Conservation (phyloP, 352 stramenopile species). For the Globisporangium carolinianum region DNA sequence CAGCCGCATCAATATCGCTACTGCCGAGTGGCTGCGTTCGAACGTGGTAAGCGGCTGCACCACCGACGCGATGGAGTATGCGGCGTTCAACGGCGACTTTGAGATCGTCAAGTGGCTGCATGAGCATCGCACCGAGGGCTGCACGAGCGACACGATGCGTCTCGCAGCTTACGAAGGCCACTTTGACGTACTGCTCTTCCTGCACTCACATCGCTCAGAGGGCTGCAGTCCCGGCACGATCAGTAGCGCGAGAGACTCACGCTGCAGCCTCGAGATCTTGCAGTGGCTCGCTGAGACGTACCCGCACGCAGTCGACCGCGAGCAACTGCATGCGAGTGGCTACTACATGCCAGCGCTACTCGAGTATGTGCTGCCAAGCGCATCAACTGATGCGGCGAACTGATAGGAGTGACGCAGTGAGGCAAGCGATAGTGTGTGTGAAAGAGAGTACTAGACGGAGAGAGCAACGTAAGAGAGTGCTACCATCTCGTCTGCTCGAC, state of each 20-base stretch:
- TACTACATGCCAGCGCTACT: neutral
- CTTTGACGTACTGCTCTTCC: neutral
- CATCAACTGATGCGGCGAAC: neutral
- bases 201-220: neutral
- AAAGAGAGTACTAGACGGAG: no score
- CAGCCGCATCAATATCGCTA: no score
- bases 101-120: neutral
- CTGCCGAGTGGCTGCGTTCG: no score
- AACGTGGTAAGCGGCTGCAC: no score
- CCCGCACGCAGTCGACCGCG: neutral
- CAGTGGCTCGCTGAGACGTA: neutral
- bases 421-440: no score
- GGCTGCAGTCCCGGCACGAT: neutral
- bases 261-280: neutral
- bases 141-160: conserved; percentile 12
- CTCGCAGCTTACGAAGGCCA: conserved; percentile 17
- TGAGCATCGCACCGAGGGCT: neutral
- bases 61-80: neutral
- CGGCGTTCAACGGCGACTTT: neutral
- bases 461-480: no score
- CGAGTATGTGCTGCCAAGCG: neutral
- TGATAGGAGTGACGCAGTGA: no score
- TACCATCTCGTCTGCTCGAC: no score
- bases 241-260: no score
- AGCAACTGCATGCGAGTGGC: neutral